phyloP scores from a whole-genome alignment of 495 filamentous ascomycete species.

The Xylaria grammica region DNA sequence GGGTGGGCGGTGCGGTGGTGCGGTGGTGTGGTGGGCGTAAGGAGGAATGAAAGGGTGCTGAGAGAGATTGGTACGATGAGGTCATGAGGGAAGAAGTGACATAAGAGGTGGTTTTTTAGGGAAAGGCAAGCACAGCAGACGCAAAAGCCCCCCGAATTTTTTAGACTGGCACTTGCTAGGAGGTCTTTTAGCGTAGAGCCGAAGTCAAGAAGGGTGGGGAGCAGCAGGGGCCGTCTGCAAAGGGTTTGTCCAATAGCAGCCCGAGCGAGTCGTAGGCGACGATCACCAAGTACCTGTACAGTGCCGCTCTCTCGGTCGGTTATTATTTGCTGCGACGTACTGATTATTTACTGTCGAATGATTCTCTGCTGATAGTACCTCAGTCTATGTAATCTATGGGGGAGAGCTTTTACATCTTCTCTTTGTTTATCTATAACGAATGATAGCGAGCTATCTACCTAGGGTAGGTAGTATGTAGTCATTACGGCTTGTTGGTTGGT shows the following conservation, averaged over 20 bases:
- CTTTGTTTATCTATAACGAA: too few relatives aligned
- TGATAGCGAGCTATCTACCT: too few relatives aligned
- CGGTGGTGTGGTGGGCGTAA: conserved; percentile 17
- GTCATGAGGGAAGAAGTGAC: conserved; percentile 48
- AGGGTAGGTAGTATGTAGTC: too few relatives aligned
- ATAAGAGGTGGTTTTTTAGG: conserved; percentile 46
- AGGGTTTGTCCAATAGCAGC: conserved; percentile 29
- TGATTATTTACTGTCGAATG: conserved; percentile 11
- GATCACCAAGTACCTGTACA: conserved; percentile 40
- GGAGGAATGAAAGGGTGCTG: conserved; percentile 33
- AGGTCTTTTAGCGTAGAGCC: conserved; percentile 27
- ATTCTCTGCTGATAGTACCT: conserved; percentile 22
- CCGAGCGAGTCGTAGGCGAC: conserved; percentile 36
- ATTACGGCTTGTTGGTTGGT: too few relatives aligned
- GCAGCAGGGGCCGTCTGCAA: conserved; percentile 6
- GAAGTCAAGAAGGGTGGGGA: conserved; percentile 23
- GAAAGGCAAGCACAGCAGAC: conserved; percentile 43
- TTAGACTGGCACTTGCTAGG: conserved; percentile 14
- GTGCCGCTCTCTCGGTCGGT: conserved; percentile 22
- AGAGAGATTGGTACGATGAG: conserved; percentile 43
- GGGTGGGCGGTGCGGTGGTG: conserved; percentile 2
- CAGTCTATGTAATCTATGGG: background rate
- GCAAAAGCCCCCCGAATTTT: conserved; percentile 43
- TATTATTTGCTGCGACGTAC: conserved; percentile 4
- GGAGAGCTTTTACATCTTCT: too few relatives aligned